phyloP scores from a whole-genome alignment of 495 filamentous ascomycete species.

The Ramalina peruviana region DNA sequence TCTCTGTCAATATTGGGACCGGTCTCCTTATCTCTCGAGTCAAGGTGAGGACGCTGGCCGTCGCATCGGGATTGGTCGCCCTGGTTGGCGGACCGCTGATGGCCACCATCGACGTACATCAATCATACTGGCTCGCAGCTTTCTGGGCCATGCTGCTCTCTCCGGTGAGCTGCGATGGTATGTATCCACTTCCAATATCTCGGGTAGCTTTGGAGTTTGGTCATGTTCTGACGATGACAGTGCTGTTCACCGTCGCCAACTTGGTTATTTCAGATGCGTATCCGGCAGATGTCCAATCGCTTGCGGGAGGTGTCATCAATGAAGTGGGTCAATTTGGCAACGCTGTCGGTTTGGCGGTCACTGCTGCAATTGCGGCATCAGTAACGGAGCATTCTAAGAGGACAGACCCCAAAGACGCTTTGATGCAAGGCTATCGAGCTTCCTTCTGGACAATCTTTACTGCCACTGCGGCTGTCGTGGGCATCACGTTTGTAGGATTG shows the following conservation, averaged over 20 bases:
- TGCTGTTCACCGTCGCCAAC: slow-evolving; percentile 47
- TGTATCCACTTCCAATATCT: slow-evolving; percentile 33
- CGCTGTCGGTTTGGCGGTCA: slow-evolving; percentile 35
- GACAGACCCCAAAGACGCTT: slow-evolving; percentile 16
- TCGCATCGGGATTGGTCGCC: slow-evolving; percentile 8
- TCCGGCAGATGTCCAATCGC: slow-evolving; percentile 32
- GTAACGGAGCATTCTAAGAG: neutral
- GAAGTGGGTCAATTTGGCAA: slow-evolving; percentile 42
- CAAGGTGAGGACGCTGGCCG: slow-evolving; percentile 13
- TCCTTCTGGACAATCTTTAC: slow-evolving; percentile 45
- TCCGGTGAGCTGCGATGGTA: slow-evolving; percentile 39
- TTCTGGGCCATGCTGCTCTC: slow-evolving; percentile 30
- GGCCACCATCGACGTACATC: slow-evolving; percentile 21
- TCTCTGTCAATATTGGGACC: slow-evolving; percentile 13
- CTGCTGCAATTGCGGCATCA: slow-evolving; percentile 30
- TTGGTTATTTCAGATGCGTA: slow-evolving; percentile 38
- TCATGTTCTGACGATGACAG: slow-evolving; percentile 14
- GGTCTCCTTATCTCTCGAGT: slow-evolving; percentile 15
- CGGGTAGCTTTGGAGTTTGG: neutral
- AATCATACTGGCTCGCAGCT: slow-evolving; percentile 18
- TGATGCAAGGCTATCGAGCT: slow-evolving; percentile 44
- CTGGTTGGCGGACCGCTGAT: slow-evolving; percentile 19
- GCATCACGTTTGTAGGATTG: slow-evolving; percentile 9
- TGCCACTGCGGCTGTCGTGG: slow-evolving; percentile 1
- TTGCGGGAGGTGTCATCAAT: slow-evolving; percentile 49